These are phyloP conservation scores for Exophiala viscosa DNA, from an alignment of 2,329 filamentous ascomycete genomes.

Conservation along the genomic window DNA sequence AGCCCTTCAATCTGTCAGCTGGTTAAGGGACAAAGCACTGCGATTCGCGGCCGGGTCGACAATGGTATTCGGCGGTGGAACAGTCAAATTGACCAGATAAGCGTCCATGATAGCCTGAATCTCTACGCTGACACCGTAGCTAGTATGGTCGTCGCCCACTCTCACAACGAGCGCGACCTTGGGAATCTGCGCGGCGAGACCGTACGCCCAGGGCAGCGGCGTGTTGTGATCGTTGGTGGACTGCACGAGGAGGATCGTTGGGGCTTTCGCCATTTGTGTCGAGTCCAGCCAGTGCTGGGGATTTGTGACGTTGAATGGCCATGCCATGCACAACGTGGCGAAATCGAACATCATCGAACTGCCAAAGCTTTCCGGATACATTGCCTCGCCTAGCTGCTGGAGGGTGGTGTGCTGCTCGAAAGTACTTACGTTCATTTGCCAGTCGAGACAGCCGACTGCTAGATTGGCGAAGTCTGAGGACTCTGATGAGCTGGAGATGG, in stretches of 20 bases:
- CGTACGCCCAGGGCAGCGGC: constrained; percentile 37
- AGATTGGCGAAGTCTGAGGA: constrained; percentile 30
- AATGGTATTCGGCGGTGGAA: constrained; percentile 6
- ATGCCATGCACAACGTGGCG: constrained; percentile 37
- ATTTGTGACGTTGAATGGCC: constrained; percentile 38
- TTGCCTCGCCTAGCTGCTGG: constrained; percentile 30
- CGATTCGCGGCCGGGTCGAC: not conserved
- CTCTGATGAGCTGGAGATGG: constrained; percentile 5
- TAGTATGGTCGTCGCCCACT: constrained; percentile 31
- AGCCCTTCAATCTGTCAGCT: too few species aligned
- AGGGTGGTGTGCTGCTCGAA: constrained; percentile 30
- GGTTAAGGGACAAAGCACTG: too few species aligned
- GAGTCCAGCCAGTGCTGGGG: constrained; percentile 32
- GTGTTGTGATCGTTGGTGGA: constrained; percentile 42
- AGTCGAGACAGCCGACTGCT: constrained; percentile 41
- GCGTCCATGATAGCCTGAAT: constrained; percentile 3
- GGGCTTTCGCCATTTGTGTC: constrained; percentile 10
- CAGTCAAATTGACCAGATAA: constrained; percentile 6
- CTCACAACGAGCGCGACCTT: constrained; percentile 40
- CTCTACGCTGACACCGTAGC: not conserved
- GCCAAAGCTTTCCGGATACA: constrained; percentile 37
- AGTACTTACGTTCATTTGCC: constrained; percentile 29
- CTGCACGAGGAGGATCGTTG: constrained; percentile 40
- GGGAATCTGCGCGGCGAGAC: constrained; percentile 34
- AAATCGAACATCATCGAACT: constrained; percentile 35